Evolutionary conservation across 2,329 filamentous ascomycete species (phyloP), one percentile per base, ranked within the genome.

Genomic region (Corniculantispora saksenae): DNA sequence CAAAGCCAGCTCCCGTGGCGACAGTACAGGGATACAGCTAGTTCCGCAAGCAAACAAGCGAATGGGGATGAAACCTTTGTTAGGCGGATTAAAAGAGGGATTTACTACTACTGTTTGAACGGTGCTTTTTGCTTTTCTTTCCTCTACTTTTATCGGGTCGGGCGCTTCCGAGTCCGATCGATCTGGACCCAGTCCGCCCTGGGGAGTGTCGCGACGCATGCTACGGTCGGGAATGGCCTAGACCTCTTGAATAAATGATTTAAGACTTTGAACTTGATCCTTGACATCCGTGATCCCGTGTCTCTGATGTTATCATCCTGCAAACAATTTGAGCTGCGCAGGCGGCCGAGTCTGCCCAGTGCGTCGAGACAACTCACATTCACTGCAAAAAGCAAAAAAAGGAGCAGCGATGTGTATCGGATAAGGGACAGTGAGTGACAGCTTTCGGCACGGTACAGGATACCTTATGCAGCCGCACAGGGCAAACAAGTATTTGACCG

Each of bases 1-100:
- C 50, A 10, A 62, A 56, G 51, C 60, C 60, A 1, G 51, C 40
- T 17, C n/a, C 60, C 1, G 43, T 47, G 29, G 45, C 57, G 1
- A 51, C 57, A 3, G 50, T 38, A 38, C 60, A 62, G 38, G 60
- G 50, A 27, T 56, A 35, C 51, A 47, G 23, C 27, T 55, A 62
- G 35, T 21, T 21, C 23, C 45, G 8, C 8, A 19, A 7, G 32
- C 6, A 32, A 10, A 32, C 32, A 48, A 48, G 6, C 9, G 9
- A 21, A 48, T 48, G 8, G 10, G 38, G 32, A 32, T 6, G 38
- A 10, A 4, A 13, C 9, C 35, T 48, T 48, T 38, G 19, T 12
- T 35, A 13, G 50, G n/a, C 9, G 17, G 38, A 13, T 7, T 7
- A 7, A 7, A 38, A 19, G 38, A 43, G 17, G 17, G 38, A 7